Base-by-base conservation (phyloP, 2,329 filamentous ascomycete genomes). In the Diaporthe citrichinensis region DNA sequence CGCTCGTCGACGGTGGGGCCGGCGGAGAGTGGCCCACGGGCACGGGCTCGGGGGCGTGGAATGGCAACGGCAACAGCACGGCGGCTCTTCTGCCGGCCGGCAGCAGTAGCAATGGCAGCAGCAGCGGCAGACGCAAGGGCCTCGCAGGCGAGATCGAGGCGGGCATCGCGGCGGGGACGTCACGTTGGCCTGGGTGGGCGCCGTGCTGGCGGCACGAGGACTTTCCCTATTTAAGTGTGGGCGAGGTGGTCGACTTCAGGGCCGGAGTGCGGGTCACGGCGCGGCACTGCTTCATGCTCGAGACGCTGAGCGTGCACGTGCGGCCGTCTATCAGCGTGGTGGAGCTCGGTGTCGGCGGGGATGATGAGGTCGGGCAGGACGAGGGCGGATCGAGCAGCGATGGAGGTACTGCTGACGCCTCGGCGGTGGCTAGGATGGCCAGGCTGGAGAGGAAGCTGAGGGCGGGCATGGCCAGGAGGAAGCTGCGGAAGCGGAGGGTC, bases 121-220 rank as follows among this genome's bases (percentile, higher is more conserved):
- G 62, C 61, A 8, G 20, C 14, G 7, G 46, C 15, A 68, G 62
- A 3, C 17, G 14, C 14, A 51, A 53, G 46, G 75, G 53, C 65
- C 57, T 67, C 20, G 34, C 68, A 1, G 68, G 44, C 9, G 73
- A 73, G 31, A 17, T 74, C 51, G 59, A 59, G 17, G 28, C 73
- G 51, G 51, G 39, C 23, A n/a, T 74, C 20, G 36, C 62, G 20
- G 55, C 69, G 36, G 73, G 68, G 15, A 46, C 69, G 7, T 28
- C 68, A 9, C 77, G 79, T 68, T 80, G 81, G 80, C 82, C 84
- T 1, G 79, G 80, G 1, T 79, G 79, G 69, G 85, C 85, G 20
- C 87, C 88, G 3, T 90, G 88, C 81, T 90, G 88, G 88, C 85
- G 88, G 25, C 88, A 90, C 80, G 86, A 89, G 78, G 85, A 87